These are phyloP conservation scores for Suillus bovinus DNA, from an alignment of 768 basidiomycete species.

Conservation along the genomic window DNA sequence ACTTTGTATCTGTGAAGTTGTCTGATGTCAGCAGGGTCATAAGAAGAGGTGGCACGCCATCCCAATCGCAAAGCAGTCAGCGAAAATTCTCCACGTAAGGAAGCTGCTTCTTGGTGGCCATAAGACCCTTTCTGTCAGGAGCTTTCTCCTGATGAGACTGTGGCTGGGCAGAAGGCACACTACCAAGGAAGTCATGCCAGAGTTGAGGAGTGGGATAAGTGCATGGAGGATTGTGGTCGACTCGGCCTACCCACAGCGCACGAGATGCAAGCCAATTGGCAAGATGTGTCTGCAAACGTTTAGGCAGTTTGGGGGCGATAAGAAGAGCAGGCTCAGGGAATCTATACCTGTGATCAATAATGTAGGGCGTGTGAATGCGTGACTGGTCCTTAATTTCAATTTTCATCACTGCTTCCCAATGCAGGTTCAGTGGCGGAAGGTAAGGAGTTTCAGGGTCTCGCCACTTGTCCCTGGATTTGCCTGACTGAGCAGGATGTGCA, in stretches of 20 bases:
- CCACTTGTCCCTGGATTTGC: constrained; percentile 1
- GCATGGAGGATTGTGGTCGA: not conserved
- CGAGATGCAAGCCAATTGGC: constrained; percentile 7
- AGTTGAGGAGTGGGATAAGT: constrained; percentile 6
- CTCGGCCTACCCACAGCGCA: not conserved
- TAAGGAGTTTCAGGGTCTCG: not conserved
- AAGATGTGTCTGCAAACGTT: not conserved
- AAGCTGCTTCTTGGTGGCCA: not conserved
- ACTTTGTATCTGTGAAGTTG: not conserved
- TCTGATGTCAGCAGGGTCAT: not conserved
- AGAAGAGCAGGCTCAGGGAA: constrained; percentile 1
- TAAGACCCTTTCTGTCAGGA: not conserved
- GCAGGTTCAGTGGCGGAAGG: not conserved
- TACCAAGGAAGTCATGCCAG: constrained; percentile 2
- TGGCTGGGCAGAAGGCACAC: not conserved
- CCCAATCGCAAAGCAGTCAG: constrained; percentile 2
- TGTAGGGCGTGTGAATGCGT: not conserved
- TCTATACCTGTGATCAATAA: constrained; percentile 1
- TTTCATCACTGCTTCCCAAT: constrained; percentile 3
- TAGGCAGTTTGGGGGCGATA: not conserved
- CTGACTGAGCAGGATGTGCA: not conserved
- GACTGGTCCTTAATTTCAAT: not conserved
- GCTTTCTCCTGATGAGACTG: not conserved
- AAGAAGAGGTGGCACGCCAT: not conserved
- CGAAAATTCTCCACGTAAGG: constrained; percentile 7